phyloP scores from a whole-genome alignment of 306 rosid genomes.

The Boehmeria nivea region DNA sequence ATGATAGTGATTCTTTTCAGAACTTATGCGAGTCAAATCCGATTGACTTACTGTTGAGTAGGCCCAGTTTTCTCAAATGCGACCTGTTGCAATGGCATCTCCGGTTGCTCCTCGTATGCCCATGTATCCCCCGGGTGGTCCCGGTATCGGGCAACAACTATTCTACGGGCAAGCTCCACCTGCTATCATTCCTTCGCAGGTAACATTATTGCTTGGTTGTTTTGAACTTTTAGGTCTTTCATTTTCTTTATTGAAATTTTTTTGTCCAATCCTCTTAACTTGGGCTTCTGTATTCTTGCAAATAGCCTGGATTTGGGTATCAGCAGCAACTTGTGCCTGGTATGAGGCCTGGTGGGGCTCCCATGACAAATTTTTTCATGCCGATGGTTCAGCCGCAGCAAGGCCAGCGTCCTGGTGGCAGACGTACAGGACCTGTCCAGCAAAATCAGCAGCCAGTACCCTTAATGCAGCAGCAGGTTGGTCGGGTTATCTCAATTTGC shows the following conservation, averaged over 20 bases:
- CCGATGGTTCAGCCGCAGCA: slow-evolving; percentile 99
- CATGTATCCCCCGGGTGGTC: slow-evolving; percentile 72
- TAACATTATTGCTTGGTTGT: slow-evolving; percentile 12
- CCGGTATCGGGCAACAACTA: slow-evolving; percentile 64
- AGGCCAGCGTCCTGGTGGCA: slow-evolving; percentile 94
- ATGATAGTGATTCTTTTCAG: not conserved
- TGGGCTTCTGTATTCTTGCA: slow-evolving; percentile 1
- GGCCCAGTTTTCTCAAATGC: slow-evolving; percentile 32
- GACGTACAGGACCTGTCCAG: slow-evolving; percentile 77
- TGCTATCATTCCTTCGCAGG: slow-evolving; percentile 69
- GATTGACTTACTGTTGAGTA: not conserved
- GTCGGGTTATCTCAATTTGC: slow-evolving; percentile 8
- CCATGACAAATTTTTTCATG: slow-evolving; percentile 89
- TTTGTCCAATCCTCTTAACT: slow-evolving; percentile 6
- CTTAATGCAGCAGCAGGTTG: slow-evolving; percentile 87
- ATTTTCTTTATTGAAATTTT: not conserved
- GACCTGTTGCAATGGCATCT: slow-evolving; percentile 38
- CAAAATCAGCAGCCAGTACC: slow-evolving; percentile 90
- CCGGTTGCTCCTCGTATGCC: slow-evolving; percentile 70
- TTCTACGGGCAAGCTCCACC: slow-evolving; percentile 64
- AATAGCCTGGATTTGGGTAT: slow-evolving; percentile 94
- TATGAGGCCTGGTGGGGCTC: slow-evolving; percentile 96
- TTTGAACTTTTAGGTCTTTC: not conserved
- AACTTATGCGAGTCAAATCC: no score
- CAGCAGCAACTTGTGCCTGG: slow-evolving; percentile 99